Conservation (phyloP, 2,329 filamentous ascomycete genomes). For the Epichloe coenophiala region DNA sequence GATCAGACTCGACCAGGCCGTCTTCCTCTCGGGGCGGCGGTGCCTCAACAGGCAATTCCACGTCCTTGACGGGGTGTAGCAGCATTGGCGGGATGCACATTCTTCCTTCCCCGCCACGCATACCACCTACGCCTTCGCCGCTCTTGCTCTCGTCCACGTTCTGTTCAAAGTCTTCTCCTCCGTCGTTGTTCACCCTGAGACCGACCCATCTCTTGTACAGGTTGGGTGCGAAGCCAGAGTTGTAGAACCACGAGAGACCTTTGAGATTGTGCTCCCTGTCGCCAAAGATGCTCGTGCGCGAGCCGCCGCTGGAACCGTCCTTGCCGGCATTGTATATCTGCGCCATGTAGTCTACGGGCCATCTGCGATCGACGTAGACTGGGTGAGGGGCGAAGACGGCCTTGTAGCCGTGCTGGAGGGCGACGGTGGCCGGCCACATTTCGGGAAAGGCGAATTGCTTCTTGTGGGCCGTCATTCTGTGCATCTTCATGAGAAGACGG, state of each 20-base stretch:
- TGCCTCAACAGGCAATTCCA: constrained; percentile 51
- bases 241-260: constrained; percentile 87
- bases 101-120: constrained; percentile 59
- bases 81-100: constrained; percentile 90
- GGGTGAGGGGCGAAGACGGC: constrained; percentile 85
- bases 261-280: constrained; percentile 81
- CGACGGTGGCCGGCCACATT: constrained; percentile 86
- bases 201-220: constrained; percentile 81
- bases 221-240: constrained; percentile 66
- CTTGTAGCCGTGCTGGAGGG: constrained; percentile 85
- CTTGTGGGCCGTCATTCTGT: constrained; percentile 70
- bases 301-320: constrained; percentile 62
- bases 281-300: constrained; percentile 60
- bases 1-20: constrained; percentile 28
- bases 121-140: constrained; percentile 33
- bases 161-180: constrained; percentile 63
- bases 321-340: constrained; percentile 67
- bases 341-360: constrained; percentile 69
- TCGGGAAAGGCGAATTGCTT: constrained; percentile 89
- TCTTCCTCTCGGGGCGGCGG: constrained; percentile 34
- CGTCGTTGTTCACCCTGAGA: constrained; percentile 63
- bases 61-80: constrained; percentile 74
- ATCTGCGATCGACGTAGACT: constrained; percentile 73
- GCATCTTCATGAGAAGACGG: constrained; percentile 72
- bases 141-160: constrained; percentile 38